phyloP scores from a whole-genome alignment of 805 yeast genomes.

The Starmerella scarabaei region DNA sequence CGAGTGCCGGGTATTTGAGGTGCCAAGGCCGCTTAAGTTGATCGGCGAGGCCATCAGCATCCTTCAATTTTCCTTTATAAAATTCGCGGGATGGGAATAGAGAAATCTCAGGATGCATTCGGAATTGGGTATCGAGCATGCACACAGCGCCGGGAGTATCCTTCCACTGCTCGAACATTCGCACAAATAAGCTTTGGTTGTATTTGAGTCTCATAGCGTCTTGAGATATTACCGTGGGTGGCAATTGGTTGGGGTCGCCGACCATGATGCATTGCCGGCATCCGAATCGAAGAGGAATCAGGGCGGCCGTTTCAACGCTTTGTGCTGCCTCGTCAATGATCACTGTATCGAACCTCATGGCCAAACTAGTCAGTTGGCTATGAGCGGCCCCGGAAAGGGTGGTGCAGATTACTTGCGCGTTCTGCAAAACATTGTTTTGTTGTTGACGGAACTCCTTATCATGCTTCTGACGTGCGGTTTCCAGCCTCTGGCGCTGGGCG shows the following conservation, averaged over 20 bases:
- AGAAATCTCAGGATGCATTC: slow-evolving; percentile 94
- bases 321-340: slow-evolving; percentile 96
- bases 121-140: slow-evolving; percentile 78
- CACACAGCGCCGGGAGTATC: slow-evolving; percentile 37
- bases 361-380: slow-evolving; percentile 61
- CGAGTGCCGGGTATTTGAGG: slow-evolving; percentile 30
- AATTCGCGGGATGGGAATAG: slow-evolving; percentile 75
- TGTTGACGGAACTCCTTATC: slow-evolving; percentile 66
- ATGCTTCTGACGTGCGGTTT: slow-evolving; percentile 54
- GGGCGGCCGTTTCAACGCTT: slow-evolving; percentile 81
- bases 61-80: slow-evolving; percentile 56
- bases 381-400: slow-evolving; percentile 93
- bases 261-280: slow-evolving; percentile 87
- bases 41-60: slow-evolving; percentile 61
- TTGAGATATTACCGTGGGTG: slow-evolving; percentile 89
- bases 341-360: slow-evolving; percentile 75
- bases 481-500: slow-evolving; percentile 59
- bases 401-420: slow-evolving; percentile 78
- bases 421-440: slow-evolving; percentile 57
- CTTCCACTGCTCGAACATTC: slow-evolving; percentile 65
- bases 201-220: slow-evolving; percentile 68
- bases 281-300: slow-evolving; percentile 87
- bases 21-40: slow-evolving; percentile 70
- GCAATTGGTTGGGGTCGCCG: slow-evolving; percentile 96
- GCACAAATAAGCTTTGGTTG: slow-evolving; percentile 84